Percentiles rank a stretch among this genome's conserved stretches.
phyloP scores from a whole-genome alignment of 2,329 filamentous ascomycete genomes.

The Lasiodiplodia theobromae region DNA sequence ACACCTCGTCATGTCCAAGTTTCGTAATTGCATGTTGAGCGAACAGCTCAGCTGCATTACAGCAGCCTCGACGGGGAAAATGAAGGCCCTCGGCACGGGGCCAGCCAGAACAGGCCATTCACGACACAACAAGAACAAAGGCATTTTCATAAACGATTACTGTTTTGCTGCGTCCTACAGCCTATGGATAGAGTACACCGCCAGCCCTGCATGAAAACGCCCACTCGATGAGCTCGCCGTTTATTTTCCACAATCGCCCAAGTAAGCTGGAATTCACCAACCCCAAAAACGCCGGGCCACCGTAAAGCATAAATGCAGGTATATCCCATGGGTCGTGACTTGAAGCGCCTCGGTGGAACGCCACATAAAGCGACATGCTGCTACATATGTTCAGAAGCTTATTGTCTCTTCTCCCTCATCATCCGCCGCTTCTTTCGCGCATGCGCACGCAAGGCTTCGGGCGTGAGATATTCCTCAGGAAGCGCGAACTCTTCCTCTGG shows the following conservation, averaged over 20 bases:
- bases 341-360: background rate
- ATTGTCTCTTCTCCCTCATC: constrained; percentile 56
- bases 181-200: constrained; percentile 21
- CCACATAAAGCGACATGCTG: constrained; percentile 16
- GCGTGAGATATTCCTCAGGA: constrained; percentile 68
- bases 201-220: constrained; percentile 9
- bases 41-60: background rate
- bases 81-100: background rate
- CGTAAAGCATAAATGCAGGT: constrained; percentile 9
- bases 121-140: background rate
- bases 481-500: constrained; percentile 75
- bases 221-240: constrained; percentile 7
- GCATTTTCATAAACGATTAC: background rate
- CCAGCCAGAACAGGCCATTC: background rate
- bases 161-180: constrained; percentile 3
- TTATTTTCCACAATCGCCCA: constrained; percentile 11
- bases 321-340: constrained; percentile 21
- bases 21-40: background rate
- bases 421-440: constrained; percentile 69
- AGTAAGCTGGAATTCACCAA: background rate
- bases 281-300: constrained; percentile 24
- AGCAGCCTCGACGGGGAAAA: background rate
- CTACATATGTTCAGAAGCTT: constrained; percentile 23
- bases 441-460: constrained; percentile 58
- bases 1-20: background rate